Conservation (phyloP, 1,139 yeast genomes). For the Candida sanyaensis region DNA sequence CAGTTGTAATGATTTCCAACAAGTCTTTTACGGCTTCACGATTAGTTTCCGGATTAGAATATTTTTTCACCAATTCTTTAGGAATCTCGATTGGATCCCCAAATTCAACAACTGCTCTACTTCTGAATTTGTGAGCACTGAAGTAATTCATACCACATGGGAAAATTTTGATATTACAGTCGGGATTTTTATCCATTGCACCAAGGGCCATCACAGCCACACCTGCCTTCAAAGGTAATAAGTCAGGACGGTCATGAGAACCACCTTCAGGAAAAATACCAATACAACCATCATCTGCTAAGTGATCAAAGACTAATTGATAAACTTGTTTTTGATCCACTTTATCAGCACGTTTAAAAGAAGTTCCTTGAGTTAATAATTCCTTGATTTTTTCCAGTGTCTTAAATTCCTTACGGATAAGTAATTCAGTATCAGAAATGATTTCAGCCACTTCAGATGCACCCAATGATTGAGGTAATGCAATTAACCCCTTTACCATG, state of each 20-base stretch:
- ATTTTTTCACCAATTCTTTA: constrained; percentile 62
- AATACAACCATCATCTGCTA: constrained; percentile 75
- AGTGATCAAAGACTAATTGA: constrained; percentile 77
- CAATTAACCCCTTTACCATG: constrained; percentile 66
- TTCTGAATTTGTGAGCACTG: constrained; percentile 92
- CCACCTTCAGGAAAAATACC: constrained; percentile 99
- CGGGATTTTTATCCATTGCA: constrained; percentile 73
- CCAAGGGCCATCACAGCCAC: constrained; percentile 98
- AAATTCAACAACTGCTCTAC: constrained; percentile 92
- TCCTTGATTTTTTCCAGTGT: constrained; percentile 42
- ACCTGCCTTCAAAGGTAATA: constrained; percentile 92
- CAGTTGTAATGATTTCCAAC: constrained; percentile 69
- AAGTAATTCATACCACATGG: constrained; percentile 98
- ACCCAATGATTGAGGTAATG: constrained; percentile 80
- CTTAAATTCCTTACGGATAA: constrained; percentile 74
- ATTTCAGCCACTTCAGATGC: constrained; percentile 71
- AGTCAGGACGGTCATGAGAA: constrained; percentile 89
- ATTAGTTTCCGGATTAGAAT: constrained; percentile 54
- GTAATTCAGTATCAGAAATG: constrained; percentile 71
- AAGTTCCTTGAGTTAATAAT: constrained; percentile 53
- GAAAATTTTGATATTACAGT: constrained; percentile 77
- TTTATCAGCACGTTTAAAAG: constrained; percentile 74
- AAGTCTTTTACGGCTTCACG: constrained; percentile 73
- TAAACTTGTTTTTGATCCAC: constrained; percentile 86
- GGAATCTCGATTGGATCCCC: constrained; percentile 84